Evolutionary conservation across 257 asterid genomes (phyloP), one percentile per base, ranked within the genome.

Genomic region (Penstemon eatonii): DNA sequence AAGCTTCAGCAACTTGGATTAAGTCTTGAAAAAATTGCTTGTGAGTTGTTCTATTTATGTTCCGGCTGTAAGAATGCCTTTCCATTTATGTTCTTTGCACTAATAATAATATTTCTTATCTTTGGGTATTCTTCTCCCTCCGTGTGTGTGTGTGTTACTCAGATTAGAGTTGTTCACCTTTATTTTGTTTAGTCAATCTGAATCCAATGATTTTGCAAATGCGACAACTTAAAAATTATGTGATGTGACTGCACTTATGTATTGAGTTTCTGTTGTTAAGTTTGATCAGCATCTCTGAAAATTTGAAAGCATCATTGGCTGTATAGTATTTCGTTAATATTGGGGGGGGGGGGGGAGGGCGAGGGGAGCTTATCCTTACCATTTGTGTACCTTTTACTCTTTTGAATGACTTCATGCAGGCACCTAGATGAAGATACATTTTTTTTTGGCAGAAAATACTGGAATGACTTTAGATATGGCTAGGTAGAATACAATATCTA

Each of bases 351-450:
- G 54, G 18, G 18, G 18, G 18, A 0, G 18, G 18, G 18, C 18
- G 18, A 15, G 18, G 18, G 68, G 11, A 49, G 57, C 70, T 77
- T 71, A 56, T 63, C n/a, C 56, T 70, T 37, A 58, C 52, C 44
- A 36, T 33, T 12, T 63, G 44, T 56, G 59, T 49, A 13, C 76
- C 47, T 68, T 82, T 75, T 63, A 73, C 73, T 46, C 43, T 19
- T 15, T 80, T 68, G 82, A 67, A 75, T 75, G 77, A 84, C 77
- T 78, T 71, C 61, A 51, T 82, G 88, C 91, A 85, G 91, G 88
- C 82, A 53, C 5, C 76, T 70, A 25, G 33, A 25, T 56, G 83
- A 69, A 82, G 85, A 78, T 52, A 57, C 43, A 63, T 73, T 56
- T 33, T 82, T 70, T 80, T 76, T 69, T 76, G 81, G 87, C 75